phyloP scores from a whole-genome alignment of 495 filamentous ascomycete genomes.

The Penicillium nucicola region DNA sequence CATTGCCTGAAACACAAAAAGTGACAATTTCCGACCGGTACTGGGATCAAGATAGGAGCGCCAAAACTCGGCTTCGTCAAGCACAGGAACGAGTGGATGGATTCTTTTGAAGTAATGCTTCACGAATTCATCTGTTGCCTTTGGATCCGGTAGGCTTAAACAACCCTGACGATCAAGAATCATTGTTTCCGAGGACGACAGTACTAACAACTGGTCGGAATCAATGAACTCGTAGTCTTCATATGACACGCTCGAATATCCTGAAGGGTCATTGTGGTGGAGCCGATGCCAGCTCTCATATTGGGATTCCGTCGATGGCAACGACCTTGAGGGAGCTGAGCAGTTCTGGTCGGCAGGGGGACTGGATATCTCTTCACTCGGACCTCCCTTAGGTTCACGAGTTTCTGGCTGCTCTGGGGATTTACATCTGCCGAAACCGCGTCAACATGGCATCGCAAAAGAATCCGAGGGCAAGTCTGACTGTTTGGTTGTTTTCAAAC shows the following conservation, averaged over 20 bases:
- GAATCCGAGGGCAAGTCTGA: slow-evolving; percentile 19
- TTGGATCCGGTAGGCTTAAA: slow-evolving; percentile 36
- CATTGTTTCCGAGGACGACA: slow-evolving; percentile 42
- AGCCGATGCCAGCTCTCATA: neutral
- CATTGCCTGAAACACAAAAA: slow-evolving; percentile 48
- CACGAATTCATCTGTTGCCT: slow-evolving; percentile 41
- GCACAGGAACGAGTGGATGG: slow-evolving; percentile 43
- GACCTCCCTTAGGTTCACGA: no score
- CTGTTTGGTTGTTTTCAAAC: slow-evolving; percentile 22
- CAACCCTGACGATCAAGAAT: slow-evolving; percentile 43
- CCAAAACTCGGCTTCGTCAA: slow-evolving; percentile 51
- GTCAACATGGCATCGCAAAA: no score
- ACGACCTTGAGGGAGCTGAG: no score
- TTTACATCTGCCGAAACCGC: no score
- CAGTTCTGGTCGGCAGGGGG: no score
- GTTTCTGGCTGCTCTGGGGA: no score
- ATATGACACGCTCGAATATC: neutral
- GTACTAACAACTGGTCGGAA: slow-evolving; percentile 25
- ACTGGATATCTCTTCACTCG: no score
- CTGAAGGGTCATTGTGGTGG: neutral
- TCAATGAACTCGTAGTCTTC: slow-evolving; percentile 39
- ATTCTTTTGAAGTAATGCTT: slow-evolving; percentile 46
- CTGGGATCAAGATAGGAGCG: slow-evolving; percentile 24
- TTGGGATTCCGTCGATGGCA: no score
- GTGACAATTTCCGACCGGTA: slow-evolving; percentile 27